phyloP scores from a whole-genome alignment of 1,284 basidiomycete genomes.

The Irpex rosettiformis region DNA sequence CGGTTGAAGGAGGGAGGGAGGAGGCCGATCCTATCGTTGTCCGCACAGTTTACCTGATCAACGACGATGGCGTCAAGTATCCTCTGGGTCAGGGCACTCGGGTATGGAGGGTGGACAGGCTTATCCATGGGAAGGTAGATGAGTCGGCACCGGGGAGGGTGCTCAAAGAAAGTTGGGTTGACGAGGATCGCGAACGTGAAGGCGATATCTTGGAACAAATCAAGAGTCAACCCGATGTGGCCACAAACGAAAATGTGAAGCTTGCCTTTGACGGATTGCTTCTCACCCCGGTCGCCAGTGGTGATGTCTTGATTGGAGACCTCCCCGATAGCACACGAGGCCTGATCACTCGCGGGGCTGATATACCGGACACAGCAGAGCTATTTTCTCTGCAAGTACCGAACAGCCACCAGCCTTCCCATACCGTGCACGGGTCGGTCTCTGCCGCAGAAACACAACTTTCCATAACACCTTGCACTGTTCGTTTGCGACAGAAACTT shows the following conservation, averaged over 20 bases:
- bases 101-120: background rate
- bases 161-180: background rate
- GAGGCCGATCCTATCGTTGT: background rate
- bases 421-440: background rate
- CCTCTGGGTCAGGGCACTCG: background rate
- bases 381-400: background rate
- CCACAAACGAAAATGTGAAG: background rate
- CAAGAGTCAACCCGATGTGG: no score
- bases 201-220: background rate
- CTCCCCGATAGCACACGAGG: background rate
- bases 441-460: background rate
- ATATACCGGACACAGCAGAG: background rate
- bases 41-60: background rate
- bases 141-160: background rate
- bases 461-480: background rate
- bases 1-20: background rate
- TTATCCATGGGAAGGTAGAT: background rate
- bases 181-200: background rate
- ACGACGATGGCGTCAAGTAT: background rate
- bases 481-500: background rate
- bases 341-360: background rate
- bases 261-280: background rate
- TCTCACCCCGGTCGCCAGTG: background rate
- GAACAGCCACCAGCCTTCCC: background rate
- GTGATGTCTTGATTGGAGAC: background rate